These are phyloP conservation scores for Komagataella pastoris DNA, from an alignment of 805 yeast species.

Conservation along the genomic window DNA sequence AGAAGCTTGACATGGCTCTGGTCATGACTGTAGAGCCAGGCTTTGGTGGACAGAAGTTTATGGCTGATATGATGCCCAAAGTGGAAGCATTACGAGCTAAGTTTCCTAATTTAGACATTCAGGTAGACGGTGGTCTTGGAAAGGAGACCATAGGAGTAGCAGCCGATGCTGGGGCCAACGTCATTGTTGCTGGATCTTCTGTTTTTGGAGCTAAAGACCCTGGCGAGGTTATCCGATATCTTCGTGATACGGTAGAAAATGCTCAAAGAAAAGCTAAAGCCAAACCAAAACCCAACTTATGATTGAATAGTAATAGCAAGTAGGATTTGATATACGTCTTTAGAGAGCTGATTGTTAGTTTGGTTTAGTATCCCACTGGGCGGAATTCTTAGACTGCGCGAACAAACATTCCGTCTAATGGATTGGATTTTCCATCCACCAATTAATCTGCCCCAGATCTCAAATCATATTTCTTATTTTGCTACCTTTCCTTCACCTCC, in stretches of 20 bases:
- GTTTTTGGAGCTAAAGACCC: constrained; percentile 83
- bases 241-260: constrained; percentile 48
- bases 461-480: neutral
- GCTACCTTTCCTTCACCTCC: neutral
- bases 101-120: constrained; percentile 74
- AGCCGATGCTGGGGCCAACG: constrained; percentile 96
- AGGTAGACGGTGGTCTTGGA: constrained; percentile 95
- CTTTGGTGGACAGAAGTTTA: constrained; percentile 95
- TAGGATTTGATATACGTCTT: neutral
- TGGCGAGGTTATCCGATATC: constrained; percentile 50
- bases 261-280: constrained; percentile 19
- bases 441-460: neutral
- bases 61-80: constrained; percentile 94
- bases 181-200: constrained; percentile 93
- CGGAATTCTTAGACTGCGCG: neutral
- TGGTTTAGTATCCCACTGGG: neutral
- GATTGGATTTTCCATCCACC: neutral
- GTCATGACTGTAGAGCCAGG: constrained; percentile 99
- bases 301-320: neutral
- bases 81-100: constrained; percentile 61
- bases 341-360: neutral
- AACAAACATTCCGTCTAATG: neutral
- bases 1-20: constrained; percentile 81
- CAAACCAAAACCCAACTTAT: neutral
- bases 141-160: constrained; percentile 75